Conservation (phyloP, 2,329 filamentous ascomycete species). For the Fusarium austroafricanum region DNA sequence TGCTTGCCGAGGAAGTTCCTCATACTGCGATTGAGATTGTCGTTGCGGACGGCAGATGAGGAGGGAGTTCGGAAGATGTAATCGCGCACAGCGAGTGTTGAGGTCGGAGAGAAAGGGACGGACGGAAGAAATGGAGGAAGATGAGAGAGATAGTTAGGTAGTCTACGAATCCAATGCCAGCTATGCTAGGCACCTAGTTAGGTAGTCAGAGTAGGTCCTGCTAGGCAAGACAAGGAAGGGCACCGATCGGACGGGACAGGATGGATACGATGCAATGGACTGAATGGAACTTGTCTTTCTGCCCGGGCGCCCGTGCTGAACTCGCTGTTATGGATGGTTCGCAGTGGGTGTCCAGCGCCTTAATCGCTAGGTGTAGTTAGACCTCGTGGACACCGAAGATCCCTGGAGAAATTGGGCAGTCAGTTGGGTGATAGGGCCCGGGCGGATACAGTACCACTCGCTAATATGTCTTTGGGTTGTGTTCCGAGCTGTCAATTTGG, state of each 20-base stretch:
- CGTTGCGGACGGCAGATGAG: constrained; percentile 25
- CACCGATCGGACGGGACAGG: constrained; percentile 23
- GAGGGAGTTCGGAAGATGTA: neutral
- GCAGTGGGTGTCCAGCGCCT: constrained; percentile 27
- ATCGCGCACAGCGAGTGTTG: constrained; percentile 26
- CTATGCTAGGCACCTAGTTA: neutral
- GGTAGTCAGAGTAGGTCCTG: too few species aligned
- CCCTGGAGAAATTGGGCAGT: constrained; percentile 1
- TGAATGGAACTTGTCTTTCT: neutral
- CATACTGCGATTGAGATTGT: constrained; percentile 54
- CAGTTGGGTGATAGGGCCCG: neutral
- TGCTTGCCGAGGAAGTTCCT: constrained; percentile 66
- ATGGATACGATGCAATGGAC: constrained; percentile 7
- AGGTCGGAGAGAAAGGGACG: constrained; percentile 15
- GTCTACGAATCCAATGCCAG: constrained; percentile 9
- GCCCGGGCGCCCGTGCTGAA: constrained; percentile 1
- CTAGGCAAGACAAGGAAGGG: neutral
- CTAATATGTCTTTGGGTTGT: constrained; percentile 7
- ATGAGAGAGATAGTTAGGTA: constrained; percentile 22
- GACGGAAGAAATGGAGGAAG: constrained; percentile 23
- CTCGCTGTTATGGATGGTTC: constrained; percentile 6
- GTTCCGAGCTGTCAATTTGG: neutral
- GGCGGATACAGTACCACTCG: constrained; percentile 2
- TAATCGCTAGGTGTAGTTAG: constrained; percentile 6
- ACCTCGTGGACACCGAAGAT: constrained; percentile 21